Conservation (phyloP, 2,329 filamentous ascomycete species). For the Alternaria sp. region DNA sequence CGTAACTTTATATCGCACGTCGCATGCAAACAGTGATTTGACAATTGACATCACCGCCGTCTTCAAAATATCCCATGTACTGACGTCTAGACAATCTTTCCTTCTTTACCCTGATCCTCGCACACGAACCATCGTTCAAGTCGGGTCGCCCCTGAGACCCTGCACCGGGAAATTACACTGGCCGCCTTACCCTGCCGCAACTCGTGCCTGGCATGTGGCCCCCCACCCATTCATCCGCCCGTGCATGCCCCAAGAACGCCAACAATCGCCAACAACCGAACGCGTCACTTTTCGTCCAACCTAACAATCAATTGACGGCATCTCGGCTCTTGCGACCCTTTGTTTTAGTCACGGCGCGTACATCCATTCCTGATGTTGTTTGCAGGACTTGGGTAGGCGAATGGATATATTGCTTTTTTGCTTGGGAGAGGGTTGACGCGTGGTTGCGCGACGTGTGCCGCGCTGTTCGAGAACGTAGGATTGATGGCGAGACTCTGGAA, state of each 20-base stretch:
- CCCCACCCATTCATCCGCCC: background rate
- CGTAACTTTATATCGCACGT: background rate
- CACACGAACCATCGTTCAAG: background rate
- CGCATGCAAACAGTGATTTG: too few species aligned
- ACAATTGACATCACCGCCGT: too few species aligned
- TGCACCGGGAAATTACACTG: constrained; percentile 4
- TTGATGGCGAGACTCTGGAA: background rate
- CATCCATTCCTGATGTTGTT: background rate
- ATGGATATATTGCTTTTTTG: background rate
- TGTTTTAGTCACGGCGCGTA: background rate
- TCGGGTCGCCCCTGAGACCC: background rate
- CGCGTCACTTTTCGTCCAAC: background rate
- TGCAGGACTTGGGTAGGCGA: background rate
- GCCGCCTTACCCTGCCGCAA: background rate
- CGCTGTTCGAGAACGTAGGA: background rate
- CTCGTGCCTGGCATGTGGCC: background rate
- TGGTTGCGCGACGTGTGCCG: background rate
- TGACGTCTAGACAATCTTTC: background rate
- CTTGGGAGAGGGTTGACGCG: background rate
- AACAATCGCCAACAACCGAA: too few species aligned
- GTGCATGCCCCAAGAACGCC: background rate
- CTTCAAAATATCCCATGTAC: background rate
- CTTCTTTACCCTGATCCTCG: background rate
- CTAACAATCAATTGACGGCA: background rate
- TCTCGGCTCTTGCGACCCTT: background rate